Evolutionary conservation across 1,139 yeast species (phyloP).

Genomic region (Saccharomyces hybrid): DNA sequence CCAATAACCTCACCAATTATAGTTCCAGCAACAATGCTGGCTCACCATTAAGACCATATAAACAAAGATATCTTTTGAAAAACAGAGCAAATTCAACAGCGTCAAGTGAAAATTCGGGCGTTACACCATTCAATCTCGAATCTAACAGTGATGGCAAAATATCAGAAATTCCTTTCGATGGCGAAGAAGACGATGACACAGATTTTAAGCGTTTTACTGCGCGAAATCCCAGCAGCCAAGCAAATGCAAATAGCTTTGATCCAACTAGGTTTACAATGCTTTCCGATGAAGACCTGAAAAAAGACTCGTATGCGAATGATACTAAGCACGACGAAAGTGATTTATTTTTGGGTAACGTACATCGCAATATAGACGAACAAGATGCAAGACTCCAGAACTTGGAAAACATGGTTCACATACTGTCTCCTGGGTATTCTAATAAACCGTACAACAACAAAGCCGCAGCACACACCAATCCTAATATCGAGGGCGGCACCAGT

Average conservation of each 20-base stretch:
- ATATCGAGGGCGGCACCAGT: background rate
- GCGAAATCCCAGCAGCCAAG: background rate
- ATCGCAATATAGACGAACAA: constrained; percentile 26
- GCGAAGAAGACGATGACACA: constrained; percentile 13
- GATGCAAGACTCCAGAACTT: constrained; percentile 29
- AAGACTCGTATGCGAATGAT: background rate
- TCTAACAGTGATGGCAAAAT: constrained; percentile 12
- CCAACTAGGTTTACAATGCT: background rate
- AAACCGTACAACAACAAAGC: background rate
- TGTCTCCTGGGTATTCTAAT: constrained; percentile 10
- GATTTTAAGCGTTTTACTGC: background rate
- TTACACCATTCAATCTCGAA: constrained; percentile 3
- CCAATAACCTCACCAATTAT: background rate
- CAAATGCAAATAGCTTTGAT: background rate
- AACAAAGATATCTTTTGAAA: constrained; percentile 23
- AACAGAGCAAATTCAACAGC: constrained; percentile 19
- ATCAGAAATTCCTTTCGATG: constrained; percentile 26
- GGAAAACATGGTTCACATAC: constrained; percentile 21
- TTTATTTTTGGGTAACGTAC: constrained; percentile 19
- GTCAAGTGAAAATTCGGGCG: constrained; percentile 6
- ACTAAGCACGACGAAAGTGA: constrained; percentile 3
- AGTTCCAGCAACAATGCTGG: constrained; percentile 3
- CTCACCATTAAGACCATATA: constrained; percentile 3
- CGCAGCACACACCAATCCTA: background rate
- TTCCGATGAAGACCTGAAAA: background rate